Evolutionary conservation across 2,329 filamentous ascomycete genomes (phyloP), one percentile per base, ranked within the genome.

Genomic region (Plenodomus biglobosus): DNA sequence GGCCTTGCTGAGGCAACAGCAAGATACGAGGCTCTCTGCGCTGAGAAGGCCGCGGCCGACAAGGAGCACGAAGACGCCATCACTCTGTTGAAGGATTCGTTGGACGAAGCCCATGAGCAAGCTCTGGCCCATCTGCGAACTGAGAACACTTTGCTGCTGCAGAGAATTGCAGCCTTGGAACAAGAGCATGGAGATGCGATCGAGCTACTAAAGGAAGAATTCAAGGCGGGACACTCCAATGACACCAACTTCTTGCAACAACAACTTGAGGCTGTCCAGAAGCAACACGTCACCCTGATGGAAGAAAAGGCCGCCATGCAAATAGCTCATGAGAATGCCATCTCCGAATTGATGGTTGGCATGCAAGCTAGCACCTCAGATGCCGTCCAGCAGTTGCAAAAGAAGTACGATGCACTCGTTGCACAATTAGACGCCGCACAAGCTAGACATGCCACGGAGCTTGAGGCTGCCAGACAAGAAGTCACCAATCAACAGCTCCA

Each of bases 351-450:
- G 3, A 71, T 68, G 62, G 35, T 54, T 1, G 62, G 62, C 36
- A 70, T 72, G 67, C 65, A 70, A 44, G 55, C 62, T 10, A 68
- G 64, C 39, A 62, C 64, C 20, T 52, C 56, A 3, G 66, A 71
- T 32, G 65, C 68, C 16, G 59, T 69, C 1, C 61, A 68, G 40
- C 63, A 69, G 34, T 36, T 72, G 22, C 66, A 67, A 42, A 65
- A 64, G 50, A 68, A 71, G 40, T 62, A 66, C 37, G 64, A 70
- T 35, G 59, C 55, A 5, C 56, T 70, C 5, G 38, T 48, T 1
- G 52, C 55, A 20, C 44, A 65, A 18, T 34, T 66, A 2, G 59
- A 68, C 38, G 50, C 49, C 8, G 40, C 43, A 16, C 50, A 61
- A 32, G 47, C 52, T 3, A 50, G 41, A 10, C 62, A 69, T 41